Evolutionary conservation across 768 basidiomycete species (phyloP).

Genomic region (Asterophora parasitica): DNA sequence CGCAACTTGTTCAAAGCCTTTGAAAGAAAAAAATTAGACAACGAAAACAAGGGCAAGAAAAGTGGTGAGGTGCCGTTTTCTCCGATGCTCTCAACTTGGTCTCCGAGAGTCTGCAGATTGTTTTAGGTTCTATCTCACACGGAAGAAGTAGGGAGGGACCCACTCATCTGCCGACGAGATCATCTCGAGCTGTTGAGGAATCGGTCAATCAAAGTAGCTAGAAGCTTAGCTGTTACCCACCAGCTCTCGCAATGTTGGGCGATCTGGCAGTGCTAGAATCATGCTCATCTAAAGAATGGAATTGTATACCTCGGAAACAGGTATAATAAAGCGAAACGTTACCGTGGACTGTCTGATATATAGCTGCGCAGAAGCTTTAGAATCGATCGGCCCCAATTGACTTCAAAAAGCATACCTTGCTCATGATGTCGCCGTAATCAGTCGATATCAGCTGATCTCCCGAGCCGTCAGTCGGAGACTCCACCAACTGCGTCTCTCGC

Average conservation of each 20-base stretch:
- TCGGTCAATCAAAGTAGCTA: not conserved
- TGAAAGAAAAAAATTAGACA: not conserved
- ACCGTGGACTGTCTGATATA: conserved; percentile 73
- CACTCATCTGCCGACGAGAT: conserved; percentile 68
- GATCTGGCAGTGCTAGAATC: conserved; percentile 55
- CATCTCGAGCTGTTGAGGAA: conserved; percentile 49
- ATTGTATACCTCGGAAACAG: not conserved
- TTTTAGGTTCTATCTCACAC: conserved; percentile 1
- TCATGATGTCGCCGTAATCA: conserved; percentile 83
- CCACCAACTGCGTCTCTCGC: conserved; percentile 55
- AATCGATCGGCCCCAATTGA: not conserved
- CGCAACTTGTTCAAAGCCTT: conserved; percentile 66
- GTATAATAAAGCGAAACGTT: conserved; percentile 11
- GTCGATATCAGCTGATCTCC: conserved; percentile 49
- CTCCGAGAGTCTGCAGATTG: conserved; percentile 51
- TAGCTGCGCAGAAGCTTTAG: conserved; percentile 41
- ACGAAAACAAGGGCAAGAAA: not conserved
- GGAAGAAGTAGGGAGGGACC: conserved; percentile 11
- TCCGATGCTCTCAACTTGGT: conserved; percentile 71
- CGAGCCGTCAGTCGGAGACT: conserved; percentile 34
- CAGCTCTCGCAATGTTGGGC: conserved; percentile 58
- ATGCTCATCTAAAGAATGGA: conserved; percentile 50
- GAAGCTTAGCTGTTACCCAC: conserved; percentile 36
- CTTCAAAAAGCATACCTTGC: conserved; percentile 50
- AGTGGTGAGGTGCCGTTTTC: conserved; percentile 46